phyloP scores from a whole-genome alignment of 805 yeast genomes.

The Yarrowia divulgata region DNA sequence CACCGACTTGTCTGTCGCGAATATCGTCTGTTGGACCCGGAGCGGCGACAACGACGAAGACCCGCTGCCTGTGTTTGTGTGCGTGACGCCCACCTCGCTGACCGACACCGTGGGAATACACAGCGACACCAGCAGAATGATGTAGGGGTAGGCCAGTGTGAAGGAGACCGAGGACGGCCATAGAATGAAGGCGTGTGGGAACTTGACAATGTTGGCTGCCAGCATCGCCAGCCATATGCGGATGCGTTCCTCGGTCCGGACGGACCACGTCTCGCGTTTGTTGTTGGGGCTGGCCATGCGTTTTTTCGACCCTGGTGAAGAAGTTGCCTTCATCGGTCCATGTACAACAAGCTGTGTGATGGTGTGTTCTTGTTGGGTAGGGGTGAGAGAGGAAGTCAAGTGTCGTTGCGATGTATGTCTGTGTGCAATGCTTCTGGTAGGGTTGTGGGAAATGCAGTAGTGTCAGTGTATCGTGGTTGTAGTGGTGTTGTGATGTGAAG shows the following conservation, averaged over 20 bases:
- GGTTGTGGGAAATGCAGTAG: background rate
- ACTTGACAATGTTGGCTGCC: slow-evolving; percentile 41
- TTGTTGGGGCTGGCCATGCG: slow-evolving; percentile 3
- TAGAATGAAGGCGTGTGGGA: slow-evolving; percentile 56
- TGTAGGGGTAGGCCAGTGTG: slow-evolving; percentile 58
- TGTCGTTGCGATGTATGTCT: background rate
- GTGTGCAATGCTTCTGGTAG: too few relatives aligned
- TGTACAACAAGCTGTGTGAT: background rate
- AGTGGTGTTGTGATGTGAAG: background rate
- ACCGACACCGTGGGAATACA: slow-evolving; percentile 41
- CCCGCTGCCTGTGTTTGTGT: slow-evolving; percentile 40
- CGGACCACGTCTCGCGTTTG: slow-evolving; percentile 12
- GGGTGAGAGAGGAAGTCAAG: background rate
- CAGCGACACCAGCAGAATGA: slow-evolving; percentile 48
- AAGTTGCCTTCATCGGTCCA: slow-evolving; percentile 35
- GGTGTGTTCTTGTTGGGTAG: background rate
- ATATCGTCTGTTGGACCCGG: slow-evolving; percentile 51
- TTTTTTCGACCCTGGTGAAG: slow-evolving; percentile 28
- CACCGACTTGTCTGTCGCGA: slow-evolving; percentile 41
- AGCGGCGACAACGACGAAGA: slow-evolving; percentile 40
- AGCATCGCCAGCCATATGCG: slow-evolving; percentile 38
- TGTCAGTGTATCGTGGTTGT: background rate
- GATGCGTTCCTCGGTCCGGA: slow-evolving; percentile 21
- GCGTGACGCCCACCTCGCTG: slow-evolving; percentile 40
- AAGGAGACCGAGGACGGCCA: slow-evolving; percentile 59